phyloP scores from a whole-genome alignment of 345 rosid genomes.

The Eucalyptus cloeziana region DNA sequence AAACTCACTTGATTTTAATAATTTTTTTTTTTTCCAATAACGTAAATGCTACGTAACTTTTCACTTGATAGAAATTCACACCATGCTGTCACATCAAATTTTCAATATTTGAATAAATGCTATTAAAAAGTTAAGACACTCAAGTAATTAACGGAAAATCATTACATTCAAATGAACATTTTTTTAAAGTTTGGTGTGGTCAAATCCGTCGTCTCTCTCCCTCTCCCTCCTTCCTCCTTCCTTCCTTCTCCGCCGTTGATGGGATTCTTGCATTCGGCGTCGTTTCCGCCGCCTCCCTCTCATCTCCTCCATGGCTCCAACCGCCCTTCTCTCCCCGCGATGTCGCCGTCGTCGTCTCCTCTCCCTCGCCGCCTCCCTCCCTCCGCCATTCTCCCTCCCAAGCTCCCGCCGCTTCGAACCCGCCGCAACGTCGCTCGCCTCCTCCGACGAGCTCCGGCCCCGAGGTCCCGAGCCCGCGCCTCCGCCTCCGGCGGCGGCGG shows the following conservation, averaged over 20 bases:
- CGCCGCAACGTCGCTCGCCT: not conserved
- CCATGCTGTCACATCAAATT: accelerated
- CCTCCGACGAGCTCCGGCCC: not conserved
- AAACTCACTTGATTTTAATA: accelerated
- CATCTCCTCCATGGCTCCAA: not conserved
- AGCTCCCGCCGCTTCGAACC: not conserved
- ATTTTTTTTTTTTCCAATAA: accelerated
- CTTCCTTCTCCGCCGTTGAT: not conserved
- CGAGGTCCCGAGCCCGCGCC: not conserved
- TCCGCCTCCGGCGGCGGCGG: not conserved
- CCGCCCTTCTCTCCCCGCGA: not conserved
- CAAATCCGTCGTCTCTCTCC: not conserved
- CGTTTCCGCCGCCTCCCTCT: not conserved
- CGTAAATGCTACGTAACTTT: accelerated
- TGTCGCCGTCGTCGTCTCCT: not conserved
- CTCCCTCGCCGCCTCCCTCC: not conserved
- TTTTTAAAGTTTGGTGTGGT: not conserved
- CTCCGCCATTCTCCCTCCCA: not conserved
- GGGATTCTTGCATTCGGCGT: not conserved
- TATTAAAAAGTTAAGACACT: no score
- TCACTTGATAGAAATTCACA: no score
- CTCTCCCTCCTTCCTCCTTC: not conserved
- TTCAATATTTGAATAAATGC: no score
- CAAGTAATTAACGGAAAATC: not conserved
- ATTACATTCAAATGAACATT: no score